Conservation (phyloP, 2,329 filamentous ascomycete species). For the Fusarium oligoseptatum region DNA sequence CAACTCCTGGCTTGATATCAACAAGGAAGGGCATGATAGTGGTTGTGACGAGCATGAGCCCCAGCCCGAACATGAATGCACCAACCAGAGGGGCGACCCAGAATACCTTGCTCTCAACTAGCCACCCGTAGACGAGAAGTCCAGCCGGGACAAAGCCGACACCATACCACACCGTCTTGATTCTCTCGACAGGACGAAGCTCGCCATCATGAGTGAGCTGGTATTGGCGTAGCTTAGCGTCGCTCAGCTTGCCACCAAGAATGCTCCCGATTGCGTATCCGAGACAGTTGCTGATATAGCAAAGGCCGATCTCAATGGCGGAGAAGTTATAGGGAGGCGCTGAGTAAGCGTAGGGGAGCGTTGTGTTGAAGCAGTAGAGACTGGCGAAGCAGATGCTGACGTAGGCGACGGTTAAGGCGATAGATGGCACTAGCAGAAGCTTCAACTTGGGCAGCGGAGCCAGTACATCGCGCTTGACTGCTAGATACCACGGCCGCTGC, state of each 20-base stretch:
- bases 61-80: background rate
- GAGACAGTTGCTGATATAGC: background rate
- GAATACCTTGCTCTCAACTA: background rate
- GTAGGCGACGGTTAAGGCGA: background rate
- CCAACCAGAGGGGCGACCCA: background rate
- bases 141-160: background rate
- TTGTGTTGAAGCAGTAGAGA: background rate
- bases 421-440: background rate
- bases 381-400: background rate
- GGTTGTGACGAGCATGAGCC: background rate
- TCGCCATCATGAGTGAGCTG: background rate
- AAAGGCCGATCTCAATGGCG: background rate
- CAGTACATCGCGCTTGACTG: background rate
- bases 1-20: background rate
- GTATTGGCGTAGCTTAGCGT: background rate
- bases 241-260: background rate
- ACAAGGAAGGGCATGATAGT: background rate
- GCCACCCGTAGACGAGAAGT: background rate
- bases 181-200: background rate
- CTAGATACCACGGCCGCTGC: background rate
- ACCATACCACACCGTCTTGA: background rate
- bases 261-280: background rate
- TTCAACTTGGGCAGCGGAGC: background rate
- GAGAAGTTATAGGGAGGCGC: background rate
- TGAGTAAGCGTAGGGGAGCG: background rate